Evolutionary conservation across 345 rosid genomes (phyloP), one percentile per base, ranked within the genome.

Genomic region (Bretschneidera sinensis): DNA sequence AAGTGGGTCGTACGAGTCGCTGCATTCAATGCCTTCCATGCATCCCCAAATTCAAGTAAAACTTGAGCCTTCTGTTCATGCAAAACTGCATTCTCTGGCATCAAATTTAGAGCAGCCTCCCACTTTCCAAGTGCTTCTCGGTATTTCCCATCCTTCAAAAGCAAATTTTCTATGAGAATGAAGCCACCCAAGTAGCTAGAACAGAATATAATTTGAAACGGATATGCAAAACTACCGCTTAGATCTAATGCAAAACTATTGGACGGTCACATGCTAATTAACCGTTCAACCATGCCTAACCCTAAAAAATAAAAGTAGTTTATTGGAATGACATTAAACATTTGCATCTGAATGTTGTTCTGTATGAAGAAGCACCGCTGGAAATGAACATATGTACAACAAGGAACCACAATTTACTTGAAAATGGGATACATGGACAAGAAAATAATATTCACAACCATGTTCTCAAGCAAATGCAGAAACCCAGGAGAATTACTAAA

Each of bases 21-120:
- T 34, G 98, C 81, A 79, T 77, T 89, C 78, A 92, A 58, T 6
- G 92, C 91, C 60, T 65, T 78, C 97, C 95, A 89, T 5, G 96
- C 74, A 67, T 85, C 92, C 48, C 96, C 98, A 53, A 92, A 34
- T 79, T 85, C 98, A 68, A 92, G 91, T 71, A 89, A 80, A 63
- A 85, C 78, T 68, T 92, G 98, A 23, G 98, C 92, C 81, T 92
- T 92, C 45, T 89, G 97, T 73, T 92, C 98, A 54, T 83, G 95
- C 50, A 92, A 59, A 52, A 83, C 76, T 15, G 89, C 92, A 76
- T 63, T 85, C 52, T 60, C 79, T 0, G 95, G 89, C 65, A 73
- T 74, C 71, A 92, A 67, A 67, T 69, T 89, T 57, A 89, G 85
- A 66, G 96, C 83, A 65, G 86, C 76, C 81, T 85, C 95, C 96